Conservation (phyloP, 2,329 filamentous ascomycete genomes). For the Colletotrichum abscissum region DNA sequence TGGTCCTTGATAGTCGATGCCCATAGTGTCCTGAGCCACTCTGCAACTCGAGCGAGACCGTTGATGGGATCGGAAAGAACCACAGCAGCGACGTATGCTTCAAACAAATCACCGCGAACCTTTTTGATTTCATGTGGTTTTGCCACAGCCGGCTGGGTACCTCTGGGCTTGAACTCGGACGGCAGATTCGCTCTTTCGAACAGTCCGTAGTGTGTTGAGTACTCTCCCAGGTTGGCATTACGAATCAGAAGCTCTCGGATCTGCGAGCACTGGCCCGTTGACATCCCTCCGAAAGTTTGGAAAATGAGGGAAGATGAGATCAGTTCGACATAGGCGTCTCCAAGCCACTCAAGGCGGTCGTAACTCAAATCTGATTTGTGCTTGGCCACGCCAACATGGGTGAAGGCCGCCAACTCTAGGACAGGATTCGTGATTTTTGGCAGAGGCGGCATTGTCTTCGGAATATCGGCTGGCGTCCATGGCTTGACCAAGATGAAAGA, state of each 20-base stretch:
- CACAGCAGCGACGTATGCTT: conserved; percentile 87
- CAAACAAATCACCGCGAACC: conserved; percentile 87
- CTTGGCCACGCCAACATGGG: conserved; percentile 64
- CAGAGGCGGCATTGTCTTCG: conserved; percentile 63
- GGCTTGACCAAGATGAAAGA: conserved; percentile 48
- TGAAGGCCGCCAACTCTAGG: conserved; percentile 74
- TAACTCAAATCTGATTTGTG: conserved; percentile 66
- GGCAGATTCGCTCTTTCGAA: conserved; percentile 72
- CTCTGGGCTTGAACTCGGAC: conserved; percentile 49
- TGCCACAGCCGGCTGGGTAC: conserved; percentile 42
- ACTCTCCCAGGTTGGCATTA: conserved; percentile 80
- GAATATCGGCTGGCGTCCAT: conserved; percentile 64
- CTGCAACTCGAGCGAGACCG: conserved; percentile 70
- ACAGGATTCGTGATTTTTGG: conserved; percentile 69
- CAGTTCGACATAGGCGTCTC: conserved; percentile 86
- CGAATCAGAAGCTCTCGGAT: conserved; percentile 83
- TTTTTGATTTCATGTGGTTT: conserved; percentile 70
- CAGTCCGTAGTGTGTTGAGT: conserved; percentile 77
- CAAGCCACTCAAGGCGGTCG: conserved; percentile 88
- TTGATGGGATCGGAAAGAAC: conserved; percentile 73
- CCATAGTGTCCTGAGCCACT: conserved; percentile 85
- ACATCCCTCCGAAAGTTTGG: conserved; percentile 73
- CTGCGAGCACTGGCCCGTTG: conserved; percentile 78
- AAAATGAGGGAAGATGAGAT: conserved; percentile 82
- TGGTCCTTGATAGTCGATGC: conserved; percentile 69